Evolutionary conservation across 805 yeast genomes (phyloP).

Genomic region (Metschnikowia sp.): DNA sequence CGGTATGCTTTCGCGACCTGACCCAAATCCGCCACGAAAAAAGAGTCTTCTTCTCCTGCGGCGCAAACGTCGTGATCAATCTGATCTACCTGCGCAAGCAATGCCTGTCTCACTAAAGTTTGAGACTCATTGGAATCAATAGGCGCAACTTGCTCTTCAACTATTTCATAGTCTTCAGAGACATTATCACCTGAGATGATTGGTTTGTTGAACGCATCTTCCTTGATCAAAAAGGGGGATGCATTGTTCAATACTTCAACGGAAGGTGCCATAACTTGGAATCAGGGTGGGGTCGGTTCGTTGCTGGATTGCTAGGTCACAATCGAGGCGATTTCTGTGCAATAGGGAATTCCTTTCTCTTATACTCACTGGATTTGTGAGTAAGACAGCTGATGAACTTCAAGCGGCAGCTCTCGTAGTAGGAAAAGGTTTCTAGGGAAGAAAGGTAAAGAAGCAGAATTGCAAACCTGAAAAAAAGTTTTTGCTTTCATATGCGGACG

Average conservation of each 20-base stretch:
- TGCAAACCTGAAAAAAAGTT: background rate
- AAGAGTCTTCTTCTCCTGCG: conserved; percentile 81
- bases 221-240: background rate
- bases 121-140: background rate
- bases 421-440: conserved; percentile 1
- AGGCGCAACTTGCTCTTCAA: background rate
- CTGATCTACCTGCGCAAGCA: conserved; percentile 35
- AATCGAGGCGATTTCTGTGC: conserved; percentile 6
- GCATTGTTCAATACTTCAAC: conserved; percentile 10
- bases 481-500: no score
- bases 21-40: conserved; percentile 83
- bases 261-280: conserved; percentile 11
- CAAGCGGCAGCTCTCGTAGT: conserved; percentile 55
- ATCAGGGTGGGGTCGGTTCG: background rate
- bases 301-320: background rate
- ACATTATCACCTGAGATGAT: background rate
- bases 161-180: background rate
- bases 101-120: conserved; percentile 24
- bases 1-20: conserved; percentile 58
- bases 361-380: conserved; percentile 36
- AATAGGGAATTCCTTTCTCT: conserved; percentile 6
- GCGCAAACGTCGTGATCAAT: conserved; percentile 58
- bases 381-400: conserved; percentile 24
- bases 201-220: background rate
- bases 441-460: background rate